Base-by-base conservation (phyloP, 345 rosid genomes). In the Brassica napus region DNA sequence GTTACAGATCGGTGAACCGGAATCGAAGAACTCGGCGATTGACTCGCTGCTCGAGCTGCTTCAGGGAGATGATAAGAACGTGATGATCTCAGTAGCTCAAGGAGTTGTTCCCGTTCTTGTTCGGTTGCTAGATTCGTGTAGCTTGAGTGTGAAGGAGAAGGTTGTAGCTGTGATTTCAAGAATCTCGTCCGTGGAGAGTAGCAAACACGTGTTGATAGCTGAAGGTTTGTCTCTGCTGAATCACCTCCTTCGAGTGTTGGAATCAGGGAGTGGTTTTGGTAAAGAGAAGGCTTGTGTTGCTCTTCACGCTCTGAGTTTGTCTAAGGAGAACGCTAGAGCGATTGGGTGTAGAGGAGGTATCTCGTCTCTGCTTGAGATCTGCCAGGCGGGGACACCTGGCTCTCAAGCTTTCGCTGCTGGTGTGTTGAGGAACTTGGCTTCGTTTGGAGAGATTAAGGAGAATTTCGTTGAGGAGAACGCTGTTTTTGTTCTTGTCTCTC, bases 321-420 rank as follows among this genome's bases (percentile, higher is more conserved):
- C 96, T 0, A 91, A 85, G 75, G 98, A 93, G 69, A 90, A 89
- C 68, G 96, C 93, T 0, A 88, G 98, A 75, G 89, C 94, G 0
- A 86, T 94, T 23, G 95, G 95, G 15, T 90, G 86, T 16, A 85
- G 98, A 84, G 97, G 98, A 47, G 98, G 97, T 35, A 84, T 94
- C 85, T 90, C 92, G 6, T 88, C 98, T 39, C 83, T 94, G 0
- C 68, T 94, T 58, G 93, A 92, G 69, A 93, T 91, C 77, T 94
- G 98, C 77, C 89, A 84, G 68, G 90, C 52, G 0, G 98, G 98
- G 3, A 94, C 96, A 0, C 98, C 98, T 1, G 90, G 85, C 24
- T 91, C 98, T 0, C 98, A 91, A 73, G 96, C 88, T 65, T 87
- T 89, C 66, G 98, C 98, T 0, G 96, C 94, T 1, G 94, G 93